Evolutionary conservation across 805 yeast species (phyloP), one percentile per base, ranked within the genome.

Genomic region (Helenozyma baotianmanensis): DNA sequence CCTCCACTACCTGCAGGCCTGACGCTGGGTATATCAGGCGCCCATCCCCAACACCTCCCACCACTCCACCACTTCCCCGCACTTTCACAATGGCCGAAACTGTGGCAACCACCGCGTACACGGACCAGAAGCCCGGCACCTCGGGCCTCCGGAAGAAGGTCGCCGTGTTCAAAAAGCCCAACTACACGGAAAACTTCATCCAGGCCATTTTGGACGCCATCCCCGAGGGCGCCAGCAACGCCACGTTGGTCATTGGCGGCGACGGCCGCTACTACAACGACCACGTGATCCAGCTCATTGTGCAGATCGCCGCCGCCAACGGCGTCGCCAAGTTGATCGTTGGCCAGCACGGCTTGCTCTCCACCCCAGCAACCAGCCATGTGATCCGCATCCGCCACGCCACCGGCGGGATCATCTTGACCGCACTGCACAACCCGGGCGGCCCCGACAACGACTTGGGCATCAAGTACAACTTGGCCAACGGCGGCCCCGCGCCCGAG

Each of bases 401-500:
- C 38, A 87, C 96, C 9, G 98, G 97, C 41, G 97, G 97, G 42
- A 90, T 90, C 62, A 86, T 92, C 46, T 70, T 90, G 53, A 90
- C 98, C 7, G 97, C 97, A 2, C 82, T 95, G 15, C 98, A 90
- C 62, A 90, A 90, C 62, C 98, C 98, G 12, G 98, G 98, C 57
- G 97, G 97, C 7, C 96, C 96, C 37, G 64, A 72, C 17, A 80
- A 84, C 44, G 98, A 90, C 57, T 72, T 88, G 56, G 98, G 98
- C 35, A 90, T 90, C 69, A 90, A 90, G 67, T 92, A 92, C 68
- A 92, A 90, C 61, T 69, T 92, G 58, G 76, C 84, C 43, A 90
- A 90, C 55, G 98, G 98, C 47, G 98, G 96, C 3, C 98, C 98
- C 25, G 97, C 97, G 9, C 98, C 98, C 9, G 98, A 90, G 60